phyloP scores from a whole-genome alignment of 768 basidiomycete genomes.

The Podaxis sp. region DNA sequence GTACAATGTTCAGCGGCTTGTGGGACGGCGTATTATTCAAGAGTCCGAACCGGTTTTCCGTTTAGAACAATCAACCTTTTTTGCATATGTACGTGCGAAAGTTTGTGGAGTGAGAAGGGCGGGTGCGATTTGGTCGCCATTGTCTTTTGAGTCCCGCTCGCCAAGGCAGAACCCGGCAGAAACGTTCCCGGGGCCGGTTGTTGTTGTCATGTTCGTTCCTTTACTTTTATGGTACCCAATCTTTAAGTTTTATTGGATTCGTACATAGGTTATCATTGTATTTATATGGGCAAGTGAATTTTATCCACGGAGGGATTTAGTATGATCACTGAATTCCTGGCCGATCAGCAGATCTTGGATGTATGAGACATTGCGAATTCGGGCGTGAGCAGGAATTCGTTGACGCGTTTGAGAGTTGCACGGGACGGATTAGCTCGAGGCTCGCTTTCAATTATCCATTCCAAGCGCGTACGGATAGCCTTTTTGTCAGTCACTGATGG shows the following conservation, averaged over 20 bases:
- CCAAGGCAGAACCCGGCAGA: background rate
- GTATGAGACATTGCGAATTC: background rate
- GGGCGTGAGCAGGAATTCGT: slow-evolving; percentile 29
- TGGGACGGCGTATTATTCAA: slow-evolving; percentile 25
- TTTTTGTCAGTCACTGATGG: slow-evolving; percentile 33
- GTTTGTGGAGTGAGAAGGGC: slow-evolving; percentile 1
- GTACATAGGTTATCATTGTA: background rate
- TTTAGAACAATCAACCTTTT: slow-evolving; percentile 15
- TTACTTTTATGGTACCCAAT: background rate
- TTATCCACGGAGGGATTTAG: background rate
- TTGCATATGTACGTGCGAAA: slow-evolving; percentile 1
- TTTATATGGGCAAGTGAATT: background rate
- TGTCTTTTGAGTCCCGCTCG: background rate
- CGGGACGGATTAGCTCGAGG: slow-evolving; percentile 83
- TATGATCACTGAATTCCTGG: background rate
- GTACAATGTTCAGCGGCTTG: slow-evolving; percentile 22
- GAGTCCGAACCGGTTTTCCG: slow-evolving; percentile 26
- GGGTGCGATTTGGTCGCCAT: background rate
- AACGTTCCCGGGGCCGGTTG: background rate
- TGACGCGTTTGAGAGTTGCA: slow-evolving; percentile 55
- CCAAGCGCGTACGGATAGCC: slow-evolving; percentile 67
- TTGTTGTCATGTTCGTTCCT: background rate
- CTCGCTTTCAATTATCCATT: slow-evolving; percentile 80
- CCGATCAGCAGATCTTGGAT: too few species aligned
- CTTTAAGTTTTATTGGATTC: background rate